Conservation (phyloP, 352 stramenopile species). For the Blastocystis sp. region DNA sequence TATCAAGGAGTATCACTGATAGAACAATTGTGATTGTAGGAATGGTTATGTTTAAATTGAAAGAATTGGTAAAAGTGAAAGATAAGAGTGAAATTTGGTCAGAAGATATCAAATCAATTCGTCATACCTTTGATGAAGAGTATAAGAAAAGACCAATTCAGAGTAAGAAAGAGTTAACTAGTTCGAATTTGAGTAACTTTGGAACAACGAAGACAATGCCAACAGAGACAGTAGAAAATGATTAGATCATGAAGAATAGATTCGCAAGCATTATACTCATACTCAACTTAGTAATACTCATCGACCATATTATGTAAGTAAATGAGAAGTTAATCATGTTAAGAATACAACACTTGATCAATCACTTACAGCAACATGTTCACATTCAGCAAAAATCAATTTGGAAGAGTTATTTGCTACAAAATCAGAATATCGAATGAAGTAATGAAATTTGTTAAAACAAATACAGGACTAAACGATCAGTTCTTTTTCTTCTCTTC, state of each 20-base stretch:
- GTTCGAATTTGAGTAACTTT: neutral
- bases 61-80: slow-evolving; percentile 71
- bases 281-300: neutral
- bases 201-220: neutral
- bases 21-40: slow-evolving; percentile 68
- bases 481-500: neutral
- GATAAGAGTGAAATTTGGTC: slow-evolving; percentile 62
- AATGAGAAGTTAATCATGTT: neutral
- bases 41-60: slow-evolving; percentile 73
- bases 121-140: slow-evolving; percentile 56
- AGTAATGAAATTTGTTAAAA: neutral
- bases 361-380: neutral
- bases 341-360: slow-evolving; percentile 10
- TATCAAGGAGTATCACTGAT: neutral
- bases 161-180: neutral
- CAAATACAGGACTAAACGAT: neutral
- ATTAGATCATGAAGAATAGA: neutral
- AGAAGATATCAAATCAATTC: slow-evolving; percentile 61
- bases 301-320: neutral
- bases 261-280: neutral
- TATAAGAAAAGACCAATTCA: slow-evolving; percentile 8
- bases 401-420: slow-evolving; percentile 5
- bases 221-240: neutral
- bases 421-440: neutral
- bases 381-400: neutral